These are phyloP conservation scores for Carex kokanica DNA, from an alignment of 176 grass and related monocot genomes.

Conservation along the genomic window DNA sequence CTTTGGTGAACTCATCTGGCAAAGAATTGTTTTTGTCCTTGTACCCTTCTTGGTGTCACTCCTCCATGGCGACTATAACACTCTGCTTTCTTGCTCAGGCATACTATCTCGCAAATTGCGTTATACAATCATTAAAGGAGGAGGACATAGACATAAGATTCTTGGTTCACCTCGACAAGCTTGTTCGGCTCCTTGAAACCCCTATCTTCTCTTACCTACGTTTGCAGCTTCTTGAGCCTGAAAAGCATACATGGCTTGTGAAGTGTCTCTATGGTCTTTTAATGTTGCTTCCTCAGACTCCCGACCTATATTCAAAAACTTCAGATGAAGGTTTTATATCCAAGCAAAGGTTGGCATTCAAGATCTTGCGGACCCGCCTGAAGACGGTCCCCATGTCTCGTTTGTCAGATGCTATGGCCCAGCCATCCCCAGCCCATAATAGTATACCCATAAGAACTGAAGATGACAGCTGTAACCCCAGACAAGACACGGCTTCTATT, in stretches of 20 bases:
- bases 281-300: conserved; percentile 85
- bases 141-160: conserved; percentile 96
- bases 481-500: conserved; percentile 41
- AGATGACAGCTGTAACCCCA: conserved; percentile 50
- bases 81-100: conserved; percentile 95
- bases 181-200: conserved; percentile 84
- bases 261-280: conserved; percentile 94
- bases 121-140: conserved; percentile 90
- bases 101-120: conserved; percentile 69
- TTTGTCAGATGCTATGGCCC: conserved; percentile 48
- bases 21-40: conserved; percentile 78
- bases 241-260: conserved; percentile 83
- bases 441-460: not conserved
- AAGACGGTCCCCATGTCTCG: conserved; percentile 77
- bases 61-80: conserved; percentile 89
- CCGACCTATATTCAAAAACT: not conserved
- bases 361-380: conserved; percentile 78
- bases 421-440: conserved; percentile 32
- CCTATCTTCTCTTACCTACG: conserved; percentile 94
- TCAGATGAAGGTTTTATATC: conserved; percentile 4
- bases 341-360: conserved; percentile 96
- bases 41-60: conserved; percentile 94
- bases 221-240: conserved; percentile 97
- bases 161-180: conserved; percentile 88
- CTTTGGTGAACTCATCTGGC: conserved; percentile 75